phyloP scores from a whole-genome alignment of 2,329 filamentous ascomycete genomes.

The Botrytis elliptica region DNA sequence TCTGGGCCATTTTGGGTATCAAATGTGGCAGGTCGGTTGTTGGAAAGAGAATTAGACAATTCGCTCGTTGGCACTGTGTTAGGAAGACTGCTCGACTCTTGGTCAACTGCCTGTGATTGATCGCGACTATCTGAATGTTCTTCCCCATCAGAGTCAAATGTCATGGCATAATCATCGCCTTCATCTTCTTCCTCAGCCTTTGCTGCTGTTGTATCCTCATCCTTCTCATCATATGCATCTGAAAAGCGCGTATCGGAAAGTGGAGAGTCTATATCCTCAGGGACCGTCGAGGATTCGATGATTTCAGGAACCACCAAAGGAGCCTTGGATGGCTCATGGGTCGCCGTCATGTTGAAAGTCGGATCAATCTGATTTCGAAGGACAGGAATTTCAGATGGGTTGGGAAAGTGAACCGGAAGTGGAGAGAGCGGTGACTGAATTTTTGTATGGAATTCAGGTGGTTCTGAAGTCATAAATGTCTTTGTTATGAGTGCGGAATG shows the following conservation, averaged over 20 bases:
- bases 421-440: conserved; percentile 69
- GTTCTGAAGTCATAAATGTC: conserved; percentile 39
- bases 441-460: conserved; percentile 61
- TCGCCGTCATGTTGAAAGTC: conserved; percentile 65
- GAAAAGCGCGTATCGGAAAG: conserved; percentile 38
- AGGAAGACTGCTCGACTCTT: conserved; percentile 33
- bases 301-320: conserved; percentile 16
- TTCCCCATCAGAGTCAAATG: conserved; percentile 41
- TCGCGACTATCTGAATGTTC: conserved; percentile 38
- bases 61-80: conserved; percentile 31
- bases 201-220: conserved; percentile 28
- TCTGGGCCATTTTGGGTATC: conserved; percentile 26
- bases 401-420: conserved; percentile 65
- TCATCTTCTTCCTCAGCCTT: conserved; percentile 31
- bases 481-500: conserved; percentile 21
- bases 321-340: conserved; percentile 42
- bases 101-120: conserved; percentile 37
- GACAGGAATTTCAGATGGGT: conserved; percentile 67
- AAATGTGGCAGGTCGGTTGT: conserved; percentile 27
- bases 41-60: conserved; percentile 24
- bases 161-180: conserved; percentile 42
- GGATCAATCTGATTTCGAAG: conserved; percentile 72
- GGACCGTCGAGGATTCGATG: not conserved
- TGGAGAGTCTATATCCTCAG: conserved; percentile 26
- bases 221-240: conserved; percentile 39